Base-by-base conservation (phyloP, 2,329 filamentous ascomycete genomes). In the Beauveria bassiana region DNA sequence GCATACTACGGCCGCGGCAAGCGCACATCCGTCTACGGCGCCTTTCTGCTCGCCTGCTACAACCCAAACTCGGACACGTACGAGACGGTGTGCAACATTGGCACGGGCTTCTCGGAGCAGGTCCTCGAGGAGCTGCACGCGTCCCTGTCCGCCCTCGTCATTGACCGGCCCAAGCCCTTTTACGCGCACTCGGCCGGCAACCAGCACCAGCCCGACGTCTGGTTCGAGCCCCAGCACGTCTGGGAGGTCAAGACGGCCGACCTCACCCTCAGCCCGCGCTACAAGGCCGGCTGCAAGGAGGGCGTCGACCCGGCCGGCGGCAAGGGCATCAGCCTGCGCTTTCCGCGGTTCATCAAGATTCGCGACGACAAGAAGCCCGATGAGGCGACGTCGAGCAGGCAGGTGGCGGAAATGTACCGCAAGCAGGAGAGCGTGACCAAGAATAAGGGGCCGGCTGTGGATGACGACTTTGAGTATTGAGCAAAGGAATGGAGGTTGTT, bases 211-310 rank as follows among this genome's bases (percentile, higher is more conserved):
- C 95, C 95, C 1, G 95, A 99, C 73, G 92, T 99, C 43, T 99
- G 95, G 95, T 95, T 99, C 72, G 95, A 99, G 79, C 91, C 95
- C 16, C 86, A 87, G 47, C 88, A 89, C 69, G 95, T 99, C 1
- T 99, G 95, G 95, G 95, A 99, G 76, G 93, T 99, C 67, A 96
- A 93, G 79, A 96, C 93, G 14, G 95, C 95, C 1, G 95, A 99
- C 78, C 75, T 99, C 68, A 98, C 95, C 1, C 82, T 99, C 24
- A 93, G 89, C 67, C 95, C 95, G 28, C 81, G 93, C 45, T 99
- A 99, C 76, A 91, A 93, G 75, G 95, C 95, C n/a, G 95, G 90
- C 1, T 85, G 85, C 52, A 86, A 88, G 67, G 91, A 96, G 71
- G 86, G 93, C 7, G 81, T 90, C n/a, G 89, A 90, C 62, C 82